Conservation (phyloP, 1,139 yeast species). For the Pichia sp. region DNA sequence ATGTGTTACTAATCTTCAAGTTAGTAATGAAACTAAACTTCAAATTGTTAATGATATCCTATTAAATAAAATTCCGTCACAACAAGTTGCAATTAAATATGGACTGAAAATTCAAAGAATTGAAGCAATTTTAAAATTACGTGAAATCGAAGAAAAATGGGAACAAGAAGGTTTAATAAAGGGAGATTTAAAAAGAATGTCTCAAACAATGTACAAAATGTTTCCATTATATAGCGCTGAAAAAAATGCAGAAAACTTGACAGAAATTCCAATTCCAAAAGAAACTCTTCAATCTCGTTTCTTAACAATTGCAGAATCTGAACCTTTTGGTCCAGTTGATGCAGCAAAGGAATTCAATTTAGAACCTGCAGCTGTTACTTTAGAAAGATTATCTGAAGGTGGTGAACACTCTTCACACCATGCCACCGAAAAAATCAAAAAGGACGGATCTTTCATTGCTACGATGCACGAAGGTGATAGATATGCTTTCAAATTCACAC, state of each 20-base stretch:
- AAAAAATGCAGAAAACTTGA: constrained; percentile 56
- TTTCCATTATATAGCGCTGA: constrained; percentile 62
- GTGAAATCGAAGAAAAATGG: constrained; percentile 59
- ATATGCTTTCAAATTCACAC: constrained; percentile 63
- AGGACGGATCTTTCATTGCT: constrained; percentile 37
- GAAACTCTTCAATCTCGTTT: constrained; percentile 80
- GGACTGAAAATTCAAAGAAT: constrained; percentile 80
- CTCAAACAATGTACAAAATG: constrained; percentile 64
- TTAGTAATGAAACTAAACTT: constrained; percentile 53
- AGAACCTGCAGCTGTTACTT: constrained; percentile 77
- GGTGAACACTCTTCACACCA: constrained; percentile 39
- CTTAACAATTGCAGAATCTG: constrained; percentile 85
- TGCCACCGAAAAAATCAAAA: constrained; percentile 18
- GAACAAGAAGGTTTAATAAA: constrained; percentile 45
- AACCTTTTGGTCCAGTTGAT: constrained; percentile 95
- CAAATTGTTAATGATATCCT: constrained; percentile 54
- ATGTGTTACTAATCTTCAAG: constrained; percentile 60
- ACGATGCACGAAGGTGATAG: constrained; percentile 52
- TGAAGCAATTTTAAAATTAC: constrained; percentile 73
- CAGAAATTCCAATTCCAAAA: constrained; percentile 92
- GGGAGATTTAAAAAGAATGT: constrained; percentile 50
- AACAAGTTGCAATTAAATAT: constrained; percentile 71
- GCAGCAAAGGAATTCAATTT: constrained; percentile 83
- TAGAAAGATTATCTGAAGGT: constrained; percentile 57
- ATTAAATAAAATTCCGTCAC: constrained; percentile 49